Base-by-base conservation (phyloP, 148 eudicot genomes). In the Selenicereus undatus region DNA sequence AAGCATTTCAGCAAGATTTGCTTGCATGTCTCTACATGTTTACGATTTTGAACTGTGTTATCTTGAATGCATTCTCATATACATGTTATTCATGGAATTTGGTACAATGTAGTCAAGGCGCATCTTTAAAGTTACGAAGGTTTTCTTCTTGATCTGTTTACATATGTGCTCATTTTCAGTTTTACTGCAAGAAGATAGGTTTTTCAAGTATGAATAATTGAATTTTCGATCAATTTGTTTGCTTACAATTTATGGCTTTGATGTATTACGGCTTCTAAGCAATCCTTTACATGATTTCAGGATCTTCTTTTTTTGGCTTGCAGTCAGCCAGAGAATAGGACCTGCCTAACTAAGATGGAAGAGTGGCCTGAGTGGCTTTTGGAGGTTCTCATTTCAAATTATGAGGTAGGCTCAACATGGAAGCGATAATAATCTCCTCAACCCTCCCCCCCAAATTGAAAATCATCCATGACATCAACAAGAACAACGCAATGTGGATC, bases 301-400 rank as follows among this genome's bases (percentile, higher is more conserved):
- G 99, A 96, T 92, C 97, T 96, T 86, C 92, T 96, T 87, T 91
- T 96, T 94, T 89, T 96, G 92, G 95, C 99, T 89, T 96, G 99
- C 92, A 90, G 99, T 88, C 98, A 91, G 86, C 91, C 91, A 39
- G 97, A 92, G 83, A 96, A 96, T 83, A 89, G 99, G 82, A 91
- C 79, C 87, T 87, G 89, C 83, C 87, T 96, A 71, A 92, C 91
- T 78, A 86, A 87, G 50, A 96, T 96, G 99, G 99, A 92, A 64
- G 99, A 93, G 79, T 96, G 99, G 99, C 98, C 99, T 73, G 99
- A 96, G 85, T 96, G 99, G 99, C 88, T 96, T 79, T 82, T 96
- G 84, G 99, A 96, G 86, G 86, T 96, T 82, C 93, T 94, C 76
- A 94, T 96, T 73, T 90, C 98, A 82, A 96, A 96, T 78, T 88